Base-by-base conservation (phyloP, 495 filamentous ascomycete genomes). In the Lindgomyces ingoldianus region DNA sequence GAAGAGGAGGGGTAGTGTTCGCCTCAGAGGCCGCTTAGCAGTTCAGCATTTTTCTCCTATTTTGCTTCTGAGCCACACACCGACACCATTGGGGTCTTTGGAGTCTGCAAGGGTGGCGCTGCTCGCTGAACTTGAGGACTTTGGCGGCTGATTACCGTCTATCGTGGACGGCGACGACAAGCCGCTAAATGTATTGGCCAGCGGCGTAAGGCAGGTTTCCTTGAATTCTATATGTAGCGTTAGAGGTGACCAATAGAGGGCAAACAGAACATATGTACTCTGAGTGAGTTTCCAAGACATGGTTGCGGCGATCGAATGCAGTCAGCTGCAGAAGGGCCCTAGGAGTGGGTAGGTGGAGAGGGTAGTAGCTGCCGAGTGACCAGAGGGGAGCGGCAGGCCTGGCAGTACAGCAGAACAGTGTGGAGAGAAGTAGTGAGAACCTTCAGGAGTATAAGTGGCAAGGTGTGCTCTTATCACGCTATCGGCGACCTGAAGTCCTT, bases 221-320 rank as follows among this genome's bases (percentile, higher is more conserved):
- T 98, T 97, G 75, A 98, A 84, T 77, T 98, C 95, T n/a, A n/a
- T 98, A 76, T 22, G 33, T 2, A 2, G 0, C 19, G 46, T 51
- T 46, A 22, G 26, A 25, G 12, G 25, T 21, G 2, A 3, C 41
- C 21, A 8, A 24, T 21, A 29, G 54, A 30, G 10, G 30, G 8
- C 33, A 39, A 19, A 36, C 57, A 39, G 25, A 25, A 19, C 85
- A 75, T 85, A 90, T 51, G 29, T 22, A 62, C 90, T 93, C 84
- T 91, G 91, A 72, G 90, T 95, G 69, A 96, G 82, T 78, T 91
- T 95, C 91, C 91, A 95, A 78, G 91, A 96, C 91, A 96, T 96
- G 61, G 49, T 78, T 54, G 66, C 57, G 45, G 49, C 54, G 11
- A n/a, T 42, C 21, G 21, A 29, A 22, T 16, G 27, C 12, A 9